A percentile compares a stretch with the other conserved stretches of the same genome.
Evolutionary conservation across 331 rosid genomes (phyloP).

Genomic region (Dryas integrifolia): DNA sequence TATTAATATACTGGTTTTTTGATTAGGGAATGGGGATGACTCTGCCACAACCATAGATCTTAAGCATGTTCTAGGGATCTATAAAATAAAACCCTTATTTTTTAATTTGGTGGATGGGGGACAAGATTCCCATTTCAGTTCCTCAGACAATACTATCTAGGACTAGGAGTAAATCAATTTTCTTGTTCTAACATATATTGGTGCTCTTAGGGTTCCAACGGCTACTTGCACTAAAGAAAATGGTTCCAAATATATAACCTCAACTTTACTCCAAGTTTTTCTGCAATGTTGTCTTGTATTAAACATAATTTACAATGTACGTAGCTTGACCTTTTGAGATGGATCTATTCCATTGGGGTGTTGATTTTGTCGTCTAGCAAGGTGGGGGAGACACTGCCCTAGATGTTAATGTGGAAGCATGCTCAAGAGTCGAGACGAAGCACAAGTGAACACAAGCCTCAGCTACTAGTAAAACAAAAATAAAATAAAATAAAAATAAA

Average conservation of each 20-base stretch:
- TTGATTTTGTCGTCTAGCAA: conserved; percentile 64
- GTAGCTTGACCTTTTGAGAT: conserved; percentile 28
- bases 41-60: conserved; percentile 38
- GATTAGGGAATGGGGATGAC: conserved; percentile 18
- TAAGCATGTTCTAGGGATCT: conserved; percentile 28
- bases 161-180: conserved; percentile 12
- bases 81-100: conserved; percentile 8
- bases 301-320: not conserved
- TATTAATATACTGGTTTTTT: not conserved
- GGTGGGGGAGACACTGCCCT: conserved; percentile 59
- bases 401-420: conserved; percentile 69
- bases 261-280: conserved; percentile 18
- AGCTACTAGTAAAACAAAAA: conserved; percentile 6
- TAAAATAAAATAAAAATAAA: conserved; percentile 16
- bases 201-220: conserved; percentile 24
- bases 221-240: conserved; percentile 20
- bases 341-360: conserved; percentile 47
- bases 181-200: conserved; percentile 3
- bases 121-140: conserved; percentile 23
- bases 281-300: conserved; percentile 23
- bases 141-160: conserved; percentile 11
- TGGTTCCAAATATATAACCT: conserved; percentile 14
- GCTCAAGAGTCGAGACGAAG: conserved; percentile 65
- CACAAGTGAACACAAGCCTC: conserved; percentile 49
- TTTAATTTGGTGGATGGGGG: conserved; percentile 13